phyloP scores from a whole-genome alignment of 331 rosid genomes.

The Quercus lobata region DNA sequence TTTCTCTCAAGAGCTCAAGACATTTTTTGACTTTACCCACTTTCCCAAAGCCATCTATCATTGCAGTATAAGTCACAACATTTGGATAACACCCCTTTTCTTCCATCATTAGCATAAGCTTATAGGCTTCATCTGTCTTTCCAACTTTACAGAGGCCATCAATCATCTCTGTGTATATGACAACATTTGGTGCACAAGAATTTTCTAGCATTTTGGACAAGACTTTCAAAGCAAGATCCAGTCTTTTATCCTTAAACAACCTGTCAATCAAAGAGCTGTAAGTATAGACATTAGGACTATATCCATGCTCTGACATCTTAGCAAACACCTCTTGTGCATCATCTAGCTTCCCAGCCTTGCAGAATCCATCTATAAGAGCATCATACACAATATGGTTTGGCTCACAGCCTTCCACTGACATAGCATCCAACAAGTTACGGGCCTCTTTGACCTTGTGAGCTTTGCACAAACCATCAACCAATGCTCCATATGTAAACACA shows the following conservation, averaged over 20 bases:
- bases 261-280: slow-evolving; percentile 84
- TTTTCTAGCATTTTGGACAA: slow-evolving; percentile 83
- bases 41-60: slow-evolving; percentile 93
- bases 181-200: slow-evolving; percentile 82
- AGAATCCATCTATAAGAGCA: slow-evolving; percentile 92
- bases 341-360: slow-evolving; percentile 82
- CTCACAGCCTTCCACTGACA: slow-evolving; percentile 66
- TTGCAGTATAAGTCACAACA: slow-evolving; percentile 93
- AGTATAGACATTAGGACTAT: slow-evolving; percentile 71
- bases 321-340: slow-evolving; percentile 81
- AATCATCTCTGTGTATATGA: slow-evolving; percentile 90
- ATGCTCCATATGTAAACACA: slow-evolving; percentile 79
- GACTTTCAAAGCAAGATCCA: slow-evolving; percentile 84
- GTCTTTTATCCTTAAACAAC: slow-evolving; percentile 72
- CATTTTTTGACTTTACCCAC: slow-evolving; percentile 65
- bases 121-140: slow-evolving; percentile 78
- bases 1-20: slow-evolving; percentile 69
- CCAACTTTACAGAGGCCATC: slow-evolving; percentile 91
- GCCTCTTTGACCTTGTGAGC: slow-evolving; percentile 81
- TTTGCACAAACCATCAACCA: slow-evolving; percentile 98
- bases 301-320: slow-evolving; percentile 79
- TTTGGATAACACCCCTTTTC: slow-evolving; percentile 81
- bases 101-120: slow-evolving; percentile 87
- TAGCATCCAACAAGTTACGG: slow-evolving; percentile 52
- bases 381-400: slow-evolving; percentile 79